Conservation (phyloP, 2,329 filamentous ascomycete species). For the Penicillium verrucosum region DNA sequence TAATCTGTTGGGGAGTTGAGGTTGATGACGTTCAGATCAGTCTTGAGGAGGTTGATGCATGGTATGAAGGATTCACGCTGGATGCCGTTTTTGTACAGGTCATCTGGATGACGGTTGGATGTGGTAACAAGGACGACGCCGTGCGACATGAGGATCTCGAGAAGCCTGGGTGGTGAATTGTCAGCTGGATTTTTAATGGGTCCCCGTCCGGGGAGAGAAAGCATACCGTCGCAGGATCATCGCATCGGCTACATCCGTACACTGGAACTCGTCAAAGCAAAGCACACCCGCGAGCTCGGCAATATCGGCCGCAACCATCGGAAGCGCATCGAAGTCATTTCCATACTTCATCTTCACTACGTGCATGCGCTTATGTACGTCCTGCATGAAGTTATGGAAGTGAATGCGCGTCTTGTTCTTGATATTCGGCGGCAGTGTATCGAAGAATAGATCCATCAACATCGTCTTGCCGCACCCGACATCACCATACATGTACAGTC, state of each 20-base stretch:
- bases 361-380: conserved; percentile 88
- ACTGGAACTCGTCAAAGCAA: conserved; percentile 99
- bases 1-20: conserved; percentile 95
- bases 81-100: conserved; percentile 97
- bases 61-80: conserved; percentile 94
- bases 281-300: conserved; percentile 79
- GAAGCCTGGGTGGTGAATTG: conserved; percentile 51
- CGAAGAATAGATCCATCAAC: conserved; percentile 98
- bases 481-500: conserved; percentile 92
- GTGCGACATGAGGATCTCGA: conserved; percentile 90
- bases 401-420: conserved; percentile 86
- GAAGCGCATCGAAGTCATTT: conserved; percentile 83
- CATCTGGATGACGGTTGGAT: conserved; percentile 91
- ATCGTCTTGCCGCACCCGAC: conserved; percentile 98
- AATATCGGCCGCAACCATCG: conserved; percentile 92
- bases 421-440: conserved; percentile 79
- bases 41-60: conserved; percentile 88
- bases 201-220: neutral
- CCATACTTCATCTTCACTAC: conserved; percentile 85
- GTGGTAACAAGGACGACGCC: conserved; percentile 96
- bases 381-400: conserved; percentile 99
- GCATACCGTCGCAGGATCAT: conserved; percentile 82
- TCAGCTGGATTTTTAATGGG: conserved; percentile 24
- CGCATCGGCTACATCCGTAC: conserved; percentile 95
- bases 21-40: conserved; percentile 81